Percentiles rank a stretch among this genome's conserved stretches.
Conservation (phyloP, 2,329 filamentous ascomycete species). For the Monosporascus sp. region DNA sequence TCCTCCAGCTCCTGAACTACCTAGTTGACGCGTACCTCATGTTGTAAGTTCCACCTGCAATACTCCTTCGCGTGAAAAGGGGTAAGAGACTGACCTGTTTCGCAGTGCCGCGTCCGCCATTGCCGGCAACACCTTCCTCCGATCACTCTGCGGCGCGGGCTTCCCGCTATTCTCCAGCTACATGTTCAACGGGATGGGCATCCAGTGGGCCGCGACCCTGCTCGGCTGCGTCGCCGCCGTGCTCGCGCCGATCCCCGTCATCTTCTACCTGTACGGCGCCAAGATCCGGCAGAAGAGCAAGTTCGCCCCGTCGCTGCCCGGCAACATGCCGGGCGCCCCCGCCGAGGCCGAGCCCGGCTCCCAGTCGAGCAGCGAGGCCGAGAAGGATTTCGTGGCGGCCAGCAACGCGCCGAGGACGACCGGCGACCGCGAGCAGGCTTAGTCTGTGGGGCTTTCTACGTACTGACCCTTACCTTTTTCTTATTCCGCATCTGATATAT, state of each 20-base stretch:
- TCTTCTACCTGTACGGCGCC: slow-evolving; percentile 56
- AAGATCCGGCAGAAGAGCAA: slow-evolving; percentile 49
- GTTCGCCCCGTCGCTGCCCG: slow-evolving; percentile 45
- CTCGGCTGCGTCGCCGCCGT: slow-evolving; percentile 54
- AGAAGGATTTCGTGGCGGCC: slow-evolving; percentile 30
- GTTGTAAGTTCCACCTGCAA: slow-evolving; percentile 36
- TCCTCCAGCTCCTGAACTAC: slow-evolving; percentile 76
- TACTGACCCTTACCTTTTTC: neutral
- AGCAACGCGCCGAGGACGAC: slow-evolving; percentile 28
- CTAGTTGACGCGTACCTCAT: slow-evolving; percentile 70
- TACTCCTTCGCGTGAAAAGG: neutral
- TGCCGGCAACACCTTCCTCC: slow-evolving; percentile 75
- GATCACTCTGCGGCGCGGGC: slow-evolving; percentile 69
- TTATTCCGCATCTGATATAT: too few relatives aligned
- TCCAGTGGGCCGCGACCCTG: slow-evolving; percentile 57
- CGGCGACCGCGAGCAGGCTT: slow-evolving; percentile 18
- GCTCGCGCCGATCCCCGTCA: slow-evolving; percentile 56
- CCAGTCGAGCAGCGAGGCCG: slow-evolving; percentile 18
- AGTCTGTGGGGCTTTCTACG: neutral
- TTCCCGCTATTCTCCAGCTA: slow-evolving; percentile 76
- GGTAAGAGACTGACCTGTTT: slow-evolving; percentile 6
- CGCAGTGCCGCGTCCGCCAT: slow-evolving; percentile 65
- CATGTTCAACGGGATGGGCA: slow-evolving; percentile 60
- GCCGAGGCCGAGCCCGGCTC: neutral
- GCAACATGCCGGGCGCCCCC: slow-evolving; percentile 10